Evolutionary conservation across 2,329 filamentous ascomycete species (phyloP), one percentile per base, ranked within the genome.

Genomic region (Fusarium sp.): DNA sequence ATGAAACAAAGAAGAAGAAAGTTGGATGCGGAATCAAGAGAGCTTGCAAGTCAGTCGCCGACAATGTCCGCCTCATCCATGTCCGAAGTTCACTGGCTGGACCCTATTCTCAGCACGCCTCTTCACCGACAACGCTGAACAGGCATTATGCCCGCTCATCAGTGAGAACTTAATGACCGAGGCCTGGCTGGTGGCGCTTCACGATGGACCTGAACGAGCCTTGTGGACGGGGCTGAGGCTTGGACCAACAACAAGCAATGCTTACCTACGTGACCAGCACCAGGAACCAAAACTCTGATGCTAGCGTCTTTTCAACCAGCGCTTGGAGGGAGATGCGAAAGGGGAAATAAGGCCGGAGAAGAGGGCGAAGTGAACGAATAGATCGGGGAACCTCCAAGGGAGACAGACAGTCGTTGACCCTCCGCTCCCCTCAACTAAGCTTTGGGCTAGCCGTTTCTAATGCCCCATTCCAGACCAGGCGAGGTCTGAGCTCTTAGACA

Each of bases 401-500:
- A 24, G 46, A n/a, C 14, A 10, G 22, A 17, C 17, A 14, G 46
- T n/a, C n/a, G 27, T 27, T 53, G 46, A 31, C 46, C 46, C 27
- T 53, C 27, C 46, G 27, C 27, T 53, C 27, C 35, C 33, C 55
- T 31, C 22, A 66, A 24, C n/a, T 53, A 58, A 49, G 24, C 35
- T 57, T 53, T 64, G 33, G 42, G 53, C 70, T 67, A 46, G 55
- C 40, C 27, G 58, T 49, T 64, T 66, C 44, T 31, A 17, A 36
- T 60, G 12, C 22, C 40, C 36, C 33, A 20, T 57, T 31, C 27
- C 38, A 12, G 59, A 58, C 31, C 31, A 33, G 31, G 55, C 70
- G 35, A 68, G 40, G 67, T 69, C 63, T 71, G 42, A 56, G 57
- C 70, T 68, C 61, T 57, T 20, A 69, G 64, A 57, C 51, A 56